A percentile compares a stretch with the other conserved stretches of the same genome.
Conservation (phyloP, 1,284 basidiomycete species). For the Rhodotorula sp. region DNA sequence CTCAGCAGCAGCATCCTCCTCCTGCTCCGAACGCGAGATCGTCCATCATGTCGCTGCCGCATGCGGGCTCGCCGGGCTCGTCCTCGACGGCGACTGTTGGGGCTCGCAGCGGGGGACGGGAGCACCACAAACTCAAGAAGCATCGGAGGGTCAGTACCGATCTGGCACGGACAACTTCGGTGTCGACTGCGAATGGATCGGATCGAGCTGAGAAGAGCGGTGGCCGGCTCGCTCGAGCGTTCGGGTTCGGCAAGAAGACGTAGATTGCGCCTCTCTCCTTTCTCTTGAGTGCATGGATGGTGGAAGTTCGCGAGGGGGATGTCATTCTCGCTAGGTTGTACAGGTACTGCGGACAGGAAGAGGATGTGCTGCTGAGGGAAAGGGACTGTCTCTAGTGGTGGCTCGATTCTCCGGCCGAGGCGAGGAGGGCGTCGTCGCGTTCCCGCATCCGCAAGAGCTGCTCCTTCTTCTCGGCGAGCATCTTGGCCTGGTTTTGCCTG, state of each 20-base stretch:
- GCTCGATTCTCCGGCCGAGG: slow-evolving; percentile 1
- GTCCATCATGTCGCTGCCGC: neutral
- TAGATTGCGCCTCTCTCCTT: neutral
- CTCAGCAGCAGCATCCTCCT: neutral
- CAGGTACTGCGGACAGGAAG: too few relatives aligned
- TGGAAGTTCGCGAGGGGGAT: neutral
- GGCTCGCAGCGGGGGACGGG: neutral
- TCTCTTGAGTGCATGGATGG: neutral
- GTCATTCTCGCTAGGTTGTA: too few relatives aligned
- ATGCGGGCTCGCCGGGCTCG: neutral
- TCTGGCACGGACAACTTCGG: neutral
- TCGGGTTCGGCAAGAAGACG: slow-evolving; percentile 6
- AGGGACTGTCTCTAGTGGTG: slow-evolving; percentile 2
- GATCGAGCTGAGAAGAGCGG: neutral
- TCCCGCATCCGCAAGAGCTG: slow-evolving; percentile 39
- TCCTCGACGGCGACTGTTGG: neutral
- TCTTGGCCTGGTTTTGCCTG: slow-evolving; percentile 30
- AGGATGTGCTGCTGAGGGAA: too few relatives aligned
- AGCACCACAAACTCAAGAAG: slow-evolving; percentile 6
- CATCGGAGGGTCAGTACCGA: neutral
- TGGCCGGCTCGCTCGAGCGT: slow-evolving; percentile 2
- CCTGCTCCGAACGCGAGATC: neutral
- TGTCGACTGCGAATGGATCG: too few relatives aligned
- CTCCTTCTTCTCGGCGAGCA: slow-evolving; percentile 41
- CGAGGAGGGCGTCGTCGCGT: slow-evolving; percentile 15